Evolutionary conservation across 1,139 yeast species (phyloP), one percentile per base, ranked within the genome.

Genomic region (Kodamaea sp.): DNA sequence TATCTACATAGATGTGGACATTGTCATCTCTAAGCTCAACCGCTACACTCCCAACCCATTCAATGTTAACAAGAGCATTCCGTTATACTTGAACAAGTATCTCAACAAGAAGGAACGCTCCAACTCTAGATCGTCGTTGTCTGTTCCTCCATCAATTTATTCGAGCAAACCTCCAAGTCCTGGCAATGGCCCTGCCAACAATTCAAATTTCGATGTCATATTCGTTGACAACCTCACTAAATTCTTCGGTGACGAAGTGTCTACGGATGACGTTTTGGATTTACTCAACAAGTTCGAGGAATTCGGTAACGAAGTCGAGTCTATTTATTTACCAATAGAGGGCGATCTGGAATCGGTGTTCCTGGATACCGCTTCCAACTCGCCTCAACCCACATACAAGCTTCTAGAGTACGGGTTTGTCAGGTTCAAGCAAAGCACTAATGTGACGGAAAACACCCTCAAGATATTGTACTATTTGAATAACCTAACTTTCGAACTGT

Each of bases 221-320:
- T 62, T 71, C 28, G 47, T 76, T 20, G 78, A 73, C 43, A 73
- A 73, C 44, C 57, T 76, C 35, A 57, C 54, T 13, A 48, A 53
- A 4, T 59, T 67, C 36, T 53, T 64, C 15, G 47, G 41, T 21
- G 39, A 39, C 2, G 28, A 20, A 13, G 25, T 23, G 13, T 12
- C 31, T 4, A 18, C 29, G 8, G 23, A 16, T 3, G 15, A 23
- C 14, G 15, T 35, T 6, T 18, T 28, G 2, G 12, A 23, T n/a
- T 38, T 53, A 2, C 35, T 52, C 4, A 39, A 53, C 9, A 54
- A 67, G 32, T 68, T 76, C 42, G 42, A 50, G 31, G 43, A 55
- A 15, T 74, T 66, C 44, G 44, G 43, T 14, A 70, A 73, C 10
- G 53, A 46, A 4, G 61, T 76, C 24, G 73, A 70, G n/a, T 55